Base-by-base conservation (phyloP, 495 filamentous ascomycete genomes). In the Penicillium tannophilum region DNA sequence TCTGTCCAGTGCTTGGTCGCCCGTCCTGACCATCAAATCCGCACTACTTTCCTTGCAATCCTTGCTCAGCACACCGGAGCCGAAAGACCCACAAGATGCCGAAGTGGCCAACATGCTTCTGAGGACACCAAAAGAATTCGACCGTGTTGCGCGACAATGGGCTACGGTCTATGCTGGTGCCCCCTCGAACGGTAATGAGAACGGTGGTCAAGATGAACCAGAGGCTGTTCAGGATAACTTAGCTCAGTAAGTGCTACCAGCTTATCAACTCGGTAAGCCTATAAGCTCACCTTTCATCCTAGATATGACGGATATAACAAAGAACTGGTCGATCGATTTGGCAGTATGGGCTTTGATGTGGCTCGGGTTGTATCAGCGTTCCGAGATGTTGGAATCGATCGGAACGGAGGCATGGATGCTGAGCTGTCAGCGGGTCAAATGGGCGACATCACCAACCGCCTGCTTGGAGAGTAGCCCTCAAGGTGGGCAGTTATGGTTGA, bases 31-130 rank as follows among this genome's bases (percentile, higher is more conserved):
- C 2, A 92, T 98, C 70, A 98, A 97, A 77, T 94, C 91, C 49
- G 90, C 95, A 30, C 84, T 98, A 26, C 82, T 98, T 53, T 97
- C 93, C 14, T 79, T 98, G 17, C 93, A 97, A 71, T 93, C 90
- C 45, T 86, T 98, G 11, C 89, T 98, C 64, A 91, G 89, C 75
- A 90, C 90, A 10, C 94, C 94, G 2, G 94, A 98, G 73, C 94
- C 94, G 8, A 94, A 93, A 61, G 94, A 98, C 65, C 94, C 94
- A 3, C 94, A 98, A 74, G 94, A 98, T 71, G 92, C 92, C 36
- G 93, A 97, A 72, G 94, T 98, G 3, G 94, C 94, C 6, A 86
- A 82, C 61, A 96, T 96, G 93, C 82, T 98, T 66, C 82, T 97
- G 23, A 81, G 85, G 11, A 82, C 87, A 42, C 90, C 90, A 0